Evolutionary conservation across 1,139 yeast species (phyloP), one percentile per base, ranked within the genome.

Genomic region (Saccharomyces pastorianus): DNA sequence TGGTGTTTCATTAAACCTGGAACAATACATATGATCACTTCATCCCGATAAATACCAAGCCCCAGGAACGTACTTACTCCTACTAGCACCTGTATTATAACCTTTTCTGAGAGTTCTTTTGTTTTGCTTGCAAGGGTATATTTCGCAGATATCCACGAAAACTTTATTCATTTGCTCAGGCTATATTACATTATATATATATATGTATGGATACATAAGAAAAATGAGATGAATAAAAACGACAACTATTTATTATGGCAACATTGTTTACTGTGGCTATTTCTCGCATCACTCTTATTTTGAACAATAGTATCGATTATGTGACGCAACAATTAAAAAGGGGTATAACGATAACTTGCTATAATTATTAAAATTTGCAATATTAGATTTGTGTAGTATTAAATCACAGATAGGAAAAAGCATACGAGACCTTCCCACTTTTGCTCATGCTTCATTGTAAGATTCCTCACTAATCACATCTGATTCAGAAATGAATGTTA

Each of bases 401-500:
- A 25, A 46, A 46, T 25, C 29, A 26, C 28, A n/a, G n/a, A 27
- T 20, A 25, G 11, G 17, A 13, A 9, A 46, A 25, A 46, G 13
- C 25, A 20, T 14, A 11, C 11, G 13, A 27, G 5, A 25, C 4
- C 11, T 27, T 25, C 5, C 11, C 13, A 11, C 11, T 46, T 42
- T 11, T 23, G 20, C 13, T 55, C 42, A 59, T 38, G 57, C 54
- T 52, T 64, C 67, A 50, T 60, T 53, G 56, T 64, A 63, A 44
- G 66, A 58, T 51, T 64, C 67, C 29, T 61, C 65, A 14, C 61
- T 61, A 52, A 67, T 60, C 41, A 56, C 59, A 52, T 61, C 72
- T 49, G 65, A 59, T 59, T 71, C 77, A 52, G 79, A 75, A 55
- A 85, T 84, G 64, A 90, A 90, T 25, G 96, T 89, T 46, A 88